Percentiles rank a stretch among this genome's conserved stretches.
phyloP scores from a whole-genome alignment of 805 yeast species.

The Candida oleophila region DNA sequence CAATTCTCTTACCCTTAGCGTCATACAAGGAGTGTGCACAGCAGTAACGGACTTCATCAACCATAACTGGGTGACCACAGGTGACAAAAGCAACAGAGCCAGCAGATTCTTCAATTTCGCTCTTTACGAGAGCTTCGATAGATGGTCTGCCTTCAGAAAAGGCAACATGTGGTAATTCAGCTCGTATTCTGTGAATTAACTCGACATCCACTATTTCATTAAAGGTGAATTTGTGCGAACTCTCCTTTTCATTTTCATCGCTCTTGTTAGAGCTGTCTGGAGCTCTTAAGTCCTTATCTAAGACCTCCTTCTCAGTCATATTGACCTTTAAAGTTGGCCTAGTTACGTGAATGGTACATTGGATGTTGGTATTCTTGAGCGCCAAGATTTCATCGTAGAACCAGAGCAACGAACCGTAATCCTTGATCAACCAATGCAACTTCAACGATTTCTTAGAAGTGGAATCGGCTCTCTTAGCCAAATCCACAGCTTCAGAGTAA shows the following conservation, averaged over 20 bases:
- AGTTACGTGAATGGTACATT: conserved; percentile 17
- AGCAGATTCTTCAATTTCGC: conserved; percentile 32
- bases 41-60: conserved; percentile 52
- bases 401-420: conserved; percentile 44
- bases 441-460: conserved; percentile 25
- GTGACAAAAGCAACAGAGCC: conserved; percentile 53
- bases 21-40: conserved; percentile 42
- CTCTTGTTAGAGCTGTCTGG: neutral
- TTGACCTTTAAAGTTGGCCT: conserved; percentile 9
- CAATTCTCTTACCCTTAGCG: conserved; percentile 37
- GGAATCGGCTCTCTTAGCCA: conserved; percentile 19
- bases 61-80: conserved; percentile 64
- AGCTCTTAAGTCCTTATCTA: neutral
- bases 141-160: conserved; percentile 51
- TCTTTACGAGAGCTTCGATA: conserved; percentile 34
- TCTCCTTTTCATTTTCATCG: neutral
- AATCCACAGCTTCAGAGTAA: conserved; percentile 35
- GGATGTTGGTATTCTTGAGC: conserved; percentile 15
- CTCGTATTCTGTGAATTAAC: conserved; percentile 4
- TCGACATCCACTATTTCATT: neutral
- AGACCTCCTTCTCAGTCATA: neutral
- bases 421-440: conserved; percentile 60
- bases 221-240: neutral
- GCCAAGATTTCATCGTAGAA: conserved; percentile 33
- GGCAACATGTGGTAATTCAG: conserved; percentile 29